A percentile compares a stretch with the other conserved stretches of the same genome.
Conservation (phyloP, 1,139 yeast genomes). For the Blastobotrys arbuscula region DNA sequence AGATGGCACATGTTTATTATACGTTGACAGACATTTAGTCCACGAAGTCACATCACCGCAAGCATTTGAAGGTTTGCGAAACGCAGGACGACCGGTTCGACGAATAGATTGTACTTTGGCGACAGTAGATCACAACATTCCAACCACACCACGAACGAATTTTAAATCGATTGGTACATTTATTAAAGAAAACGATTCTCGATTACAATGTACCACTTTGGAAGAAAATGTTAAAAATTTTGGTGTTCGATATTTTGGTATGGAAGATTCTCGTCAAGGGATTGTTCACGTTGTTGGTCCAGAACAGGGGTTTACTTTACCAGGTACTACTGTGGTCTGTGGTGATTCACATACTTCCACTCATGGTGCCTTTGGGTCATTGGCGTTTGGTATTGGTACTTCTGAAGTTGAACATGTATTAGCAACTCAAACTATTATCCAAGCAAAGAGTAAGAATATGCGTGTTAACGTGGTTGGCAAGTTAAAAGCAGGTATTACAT, state of each 20-base stretch:
- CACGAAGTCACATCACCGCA: constrained; percentile 99
- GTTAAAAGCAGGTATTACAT: constrained; percentile 80
- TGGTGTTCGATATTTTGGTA: constrained; percentile 86
- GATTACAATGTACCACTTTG: constrained; percentile 84
- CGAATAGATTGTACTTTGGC: constrained; percentile 93
- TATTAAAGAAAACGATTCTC: constrained; percentile 85
- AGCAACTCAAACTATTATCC: constrained; percentile 95
- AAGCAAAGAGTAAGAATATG: constrained; percentile 94
- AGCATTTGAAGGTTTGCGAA: constrained; percentile 90
- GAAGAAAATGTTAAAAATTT: constrained; percentile 90
- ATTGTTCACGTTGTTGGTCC: constrained; percentile 98
- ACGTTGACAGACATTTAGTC: constrained; percentile 92
- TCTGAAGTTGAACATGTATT: constrained; percentile 98
- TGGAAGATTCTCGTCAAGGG: constrained; percentile 92
- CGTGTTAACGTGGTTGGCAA: constrained; percentile 80
- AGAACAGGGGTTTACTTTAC: constrained; percentile 96
- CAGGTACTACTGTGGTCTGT: constrained; percentile 97
- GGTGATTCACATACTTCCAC: constrained; percentile 99
- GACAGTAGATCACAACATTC: constrained; percentile 96
- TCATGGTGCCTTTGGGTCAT: constrained; percentile 97
- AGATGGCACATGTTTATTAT: constrained; percentile 76
- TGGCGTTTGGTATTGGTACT: constrained; percentile 98
- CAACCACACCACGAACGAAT: constrained; percentile 75
- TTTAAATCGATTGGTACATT: constrained; percentile 75
- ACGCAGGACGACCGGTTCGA: constrained; percentile 84